Evolutionary conservation across 2,329 filamentous ascomycete genomes (phyloP).

Genomic region (Cytospora leucostoma): DNA sequence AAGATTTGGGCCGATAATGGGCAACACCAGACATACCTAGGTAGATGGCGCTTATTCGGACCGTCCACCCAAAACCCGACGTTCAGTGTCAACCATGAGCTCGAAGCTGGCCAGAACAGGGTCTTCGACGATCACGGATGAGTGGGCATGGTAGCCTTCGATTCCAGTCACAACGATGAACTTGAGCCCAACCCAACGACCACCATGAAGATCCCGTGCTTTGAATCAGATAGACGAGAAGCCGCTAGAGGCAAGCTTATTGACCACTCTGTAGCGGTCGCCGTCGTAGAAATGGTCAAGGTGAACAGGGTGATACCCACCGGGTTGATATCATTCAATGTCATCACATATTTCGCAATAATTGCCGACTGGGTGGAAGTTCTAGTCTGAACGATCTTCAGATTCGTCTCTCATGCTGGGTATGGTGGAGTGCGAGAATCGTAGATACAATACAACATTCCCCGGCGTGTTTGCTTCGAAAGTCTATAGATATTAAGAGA

Average conservation of each 20-base stretch:
- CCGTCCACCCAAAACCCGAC: background rate
- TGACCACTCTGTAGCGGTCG: conserved; percentile 6
- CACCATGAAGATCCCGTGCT: background rate
- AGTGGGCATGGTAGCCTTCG: background rate
- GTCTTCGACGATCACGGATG: conserved; percentile 1
- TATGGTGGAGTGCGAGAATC: background rate
- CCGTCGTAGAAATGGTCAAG: background rate
- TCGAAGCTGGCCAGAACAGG: conserved; percentile 1
- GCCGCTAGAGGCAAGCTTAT: conserved; percentile 6
- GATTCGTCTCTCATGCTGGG: background rate
- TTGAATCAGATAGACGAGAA: conserved; percentile 5
- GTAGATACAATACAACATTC: too few species aligned
- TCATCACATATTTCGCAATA: background rate
- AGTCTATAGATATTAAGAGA: too few species aligned
- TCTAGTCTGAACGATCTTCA: background rate
- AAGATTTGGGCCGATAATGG: conserved; percentile 7
- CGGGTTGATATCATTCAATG: background rate
- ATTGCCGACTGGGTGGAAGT: background rate
- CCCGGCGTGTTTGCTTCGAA: too few species aligned
- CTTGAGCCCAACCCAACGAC: background rate
- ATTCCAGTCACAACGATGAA: background rate
- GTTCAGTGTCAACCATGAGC: background rate
- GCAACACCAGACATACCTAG: conserved; percentile 5
- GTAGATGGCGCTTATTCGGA: conserved; percentile 11
- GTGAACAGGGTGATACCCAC: conserved; percentile 7